Base-by-base conservation (phyloP, 2,329 filamentous ascomycete genomes). In the Gaeumannomyces tritici region DNA sequence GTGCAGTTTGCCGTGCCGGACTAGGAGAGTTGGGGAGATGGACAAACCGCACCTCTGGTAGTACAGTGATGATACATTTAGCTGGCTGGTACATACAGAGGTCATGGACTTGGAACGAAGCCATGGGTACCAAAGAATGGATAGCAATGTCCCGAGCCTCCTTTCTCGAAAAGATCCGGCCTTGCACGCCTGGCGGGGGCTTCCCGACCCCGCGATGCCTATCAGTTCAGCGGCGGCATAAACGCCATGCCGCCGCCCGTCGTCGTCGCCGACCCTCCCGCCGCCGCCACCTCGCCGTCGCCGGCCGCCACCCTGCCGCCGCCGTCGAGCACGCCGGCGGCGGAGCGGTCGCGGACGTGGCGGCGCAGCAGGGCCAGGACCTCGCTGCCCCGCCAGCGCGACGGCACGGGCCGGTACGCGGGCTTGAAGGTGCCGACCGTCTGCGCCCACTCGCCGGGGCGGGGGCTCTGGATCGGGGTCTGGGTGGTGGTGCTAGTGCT, bases 361-460 rank as follows among this genome's bases (percentile, higher is more conserved):
- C 83, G 80, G 72, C 93, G 82, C 73, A 99, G 73, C 80, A 95
- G 76, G 29, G 73, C 74, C 69, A 99, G 76, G 62, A 97, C 85
- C 77, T 93, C 88, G 67, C 90, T 96, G 65, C 88, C 86, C 75
- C 82, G 85, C 95, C 95, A 99, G 66, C 93, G 83, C 69, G 79
- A 76, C 15, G 95, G 95, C 63, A 98, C 93, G 54, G 93, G 93
- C 62, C 93, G 82, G 76, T 97, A 97, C 47, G 93, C 91, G 33
- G 93, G 91, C 80, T 90, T 93, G 76, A 96, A 97, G 27, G 91
- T 93, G 35, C 95, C 95, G 6, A 97, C 83, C 0, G 95, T 99
- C 82, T 98, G 93, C 65, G 91, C 91, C 95, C 95, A 99, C 79
- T 99, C 95, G 65, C 93, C 92, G 73, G 81, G 75, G 28, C 71